Percentiles rank a stretch among this genome's conserved stretches.
These are phyloP conservation scores for Thalassiosira ordinaria DNA, from an alignment of 352 stramenopile species.

Conservation along the genomic window DNA sequence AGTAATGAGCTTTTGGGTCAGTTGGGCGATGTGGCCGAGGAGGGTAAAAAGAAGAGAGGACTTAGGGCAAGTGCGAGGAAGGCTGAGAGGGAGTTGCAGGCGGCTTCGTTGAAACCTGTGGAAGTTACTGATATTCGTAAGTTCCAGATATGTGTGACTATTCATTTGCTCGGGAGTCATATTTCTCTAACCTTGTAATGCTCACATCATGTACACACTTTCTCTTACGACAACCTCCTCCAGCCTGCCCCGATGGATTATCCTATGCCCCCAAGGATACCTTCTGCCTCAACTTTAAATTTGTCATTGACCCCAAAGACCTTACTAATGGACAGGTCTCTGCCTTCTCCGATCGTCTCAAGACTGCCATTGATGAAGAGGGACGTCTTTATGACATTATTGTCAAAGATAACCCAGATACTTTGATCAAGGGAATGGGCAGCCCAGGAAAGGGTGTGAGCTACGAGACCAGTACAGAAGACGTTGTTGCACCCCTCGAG, in stretches of 20 bases:
- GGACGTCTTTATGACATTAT: conserved; percentile 1
- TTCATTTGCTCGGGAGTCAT: no score
- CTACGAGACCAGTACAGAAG: no score
- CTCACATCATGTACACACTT: no score
- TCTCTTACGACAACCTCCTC: no score
- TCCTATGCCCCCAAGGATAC: not conserved
- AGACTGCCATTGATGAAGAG: not conserved
- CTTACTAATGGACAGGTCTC: not conserved
- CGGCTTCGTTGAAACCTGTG: not conserved
- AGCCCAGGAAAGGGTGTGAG: conserved; percentile 17
- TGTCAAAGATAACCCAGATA: conserved; percentile 2
- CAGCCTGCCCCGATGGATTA: conserved; percentile 11
- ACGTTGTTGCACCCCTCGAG: no score
- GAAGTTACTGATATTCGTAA: not conserved
- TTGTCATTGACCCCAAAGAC: not conserved
- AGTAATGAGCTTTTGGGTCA: conserved; percentile 10
- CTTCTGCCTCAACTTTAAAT: conserved; percentile 18
- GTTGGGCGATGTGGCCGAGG: not conserved
- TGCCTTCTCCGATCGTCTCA: not conserved
- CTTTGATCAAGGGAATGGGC: conserved; percentile 2
- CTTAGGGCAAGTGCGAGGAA: not conserved
- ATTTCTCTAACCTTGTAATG: no score
- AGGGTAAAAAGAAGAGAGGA: not conserved
- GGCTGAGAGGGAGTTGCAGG: not conserved
- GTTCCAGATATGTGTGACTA: not conserved